Percentiles rank a stretch among this genome's conserved stretches.
phyloP scores from a whole-genome alignment of 805 yeast species.

The Diddensiella santjacobensis region DNA sequence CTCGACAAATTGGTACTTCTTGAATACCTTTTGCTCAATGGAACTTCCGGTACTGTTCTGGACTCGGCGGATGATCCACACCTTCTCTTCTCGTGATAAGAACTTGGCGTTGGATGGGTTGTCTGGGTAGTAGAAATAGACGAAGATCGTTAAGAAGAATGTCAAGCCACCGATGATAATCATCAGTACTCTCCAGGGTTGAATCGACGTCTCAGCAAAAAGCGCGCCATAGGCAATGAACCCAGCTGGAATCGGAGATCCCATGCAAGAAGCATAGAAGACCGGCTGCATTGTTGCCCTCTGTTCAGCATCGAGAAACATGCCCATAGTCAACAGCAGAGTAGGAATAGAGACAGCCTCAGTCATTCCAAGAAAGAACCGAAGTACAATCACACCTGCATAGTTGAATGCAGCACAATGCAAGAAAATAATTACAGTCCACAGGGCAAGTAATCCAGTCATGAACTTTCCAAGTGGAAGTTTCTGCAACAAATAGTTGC shows the following conservation, averaged over 20 bases:
- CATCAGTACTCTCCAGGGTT: slow-evolving; percentile 49
- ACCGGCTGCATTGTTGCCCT: slow-evolving; percentile 48
- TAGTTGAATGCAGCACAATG: slow-evolving; percentile 39
- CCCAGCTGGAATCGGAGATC: slow-evolving; percentile 38
- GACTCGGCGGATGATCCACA: slow-evolving; percentile 46
- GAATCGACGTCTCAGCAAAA: slow-evolving; percentile 23
- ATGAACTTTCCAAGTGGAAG: slow-evolving; percentile 36
- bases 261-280: slow-evolving; percentile 32
- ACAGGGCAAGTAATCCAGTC: slow-evolving; percentile 31
- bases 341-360: slow-evolving; percentile 54
- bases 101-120: slow-evolving; percentile 53
- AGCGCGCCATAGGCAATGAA: slow-evolving; percentile 40
- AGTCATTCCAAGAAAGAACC: slow-evolving; percentile 45
- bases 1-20: slow-evolving; percentile 48
- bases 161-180: slow-evolving; percentile 49
- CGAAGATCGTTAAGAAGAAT: slow-evolving; percentile 43
- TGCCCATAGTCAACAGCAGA: slow-evolving; percentile 49
- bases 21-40: slow-evolving; percentile 45
- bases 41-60: slow-evolving; percentile 38
- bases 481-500: slow-evolving; percentile 40
- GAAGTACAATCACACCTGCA: slow-evolving; percentile 41
- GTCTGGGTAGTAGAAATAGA: slow-evolving; percentile 47
- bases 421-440: slow-evolving; percentile 43
- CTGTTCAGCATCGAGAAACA: slow-evolving; percentile 46
- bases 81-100: slow-evolving; percentile 46